Base-by-base conservation (phyloP, 2,329 filamentous ascomycete species). In the Macrophomina pseudophaseolina region DNA sequence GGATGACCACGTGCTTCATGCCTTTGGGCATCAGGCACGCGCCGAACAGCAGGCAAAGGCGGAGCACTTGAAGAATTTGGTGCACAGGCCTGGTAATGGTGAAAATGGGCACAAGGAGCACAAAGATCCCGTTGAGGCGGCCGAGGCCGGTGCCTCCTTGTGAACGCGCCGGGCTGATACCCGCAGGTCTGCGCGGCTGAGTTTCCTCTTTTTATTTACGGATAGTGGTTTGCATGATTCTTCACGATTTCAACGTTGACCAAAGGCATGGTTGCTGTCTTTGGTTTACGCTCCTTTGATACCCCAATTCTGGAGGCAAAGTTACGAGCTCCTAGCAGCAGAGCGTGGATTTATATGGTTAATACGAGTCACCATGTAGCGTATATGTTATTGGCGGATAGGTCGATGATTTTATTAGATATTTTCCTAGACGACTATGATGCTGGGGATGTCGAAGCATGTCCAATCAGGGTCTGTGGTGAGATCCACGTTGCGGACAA, bases 1-100 rank as follows among this genome's bases (percentile, higher is more conserved):
- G n/a, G 56, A 65, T 33, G 44, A 48, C 48, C 40, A 56, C 38
- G 62, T 68, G 12, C 9, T 68, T 8, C 49, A 49, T 35, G 48
- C 44, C 11, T 42, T 64, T 23, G 51, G 54, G 14, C 59, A 59
- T 32, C 66, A 68, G 44, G 51, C 49, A 6, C 46, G 42, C n/a
- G 56, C 38, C 7, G 40, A 66, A 30, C 35, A 62, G 53, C 18
- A 58, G 16, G 64, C 66, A 46, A 69, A 69, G 64, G 58, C 52
- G 30, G 48, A 66, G n/a, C 66, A 69, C 35, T 18, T 66, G 1
- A 68, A 69, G 38, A 30, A 46, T 16, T 18, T 66, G 11, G 42
- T 46, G 18, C 54, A 66, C 54, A 28, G 64, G 48, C 64, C 64
- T 23, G 54, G 54, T 18, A 38, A 28, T 18, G 44, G 63, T n/a